A percentile compares a stretch with the other conserved stretches of the same genome.
These are phyloP conservation scores for Pleurotus eryngii DNA, from an alignment of 768 basidiomycete species.

Conservation along the genomic window DNA sequence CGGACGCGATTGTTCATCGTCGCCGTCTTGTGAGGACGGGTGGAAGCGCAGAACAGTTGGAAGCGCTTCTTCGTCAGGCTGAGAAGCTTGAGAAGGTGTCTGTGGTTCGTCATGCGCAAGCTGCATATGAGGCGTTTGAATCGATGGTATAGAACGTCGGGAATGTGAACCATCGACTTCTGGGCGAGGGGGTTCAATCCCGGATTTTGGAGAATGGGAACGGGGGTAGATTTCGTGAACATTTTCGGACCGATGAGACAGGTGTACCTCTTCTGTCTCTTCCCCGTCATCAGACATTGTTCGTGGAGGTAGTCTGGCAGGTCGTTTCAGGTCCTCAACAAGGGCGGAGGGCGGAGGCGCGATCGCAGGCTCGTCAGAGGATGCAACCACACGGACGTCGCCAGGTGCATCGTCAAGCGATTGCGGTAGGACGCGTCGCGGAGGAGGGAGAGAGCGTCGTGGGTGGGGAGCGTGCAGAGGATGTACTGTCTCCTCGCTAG, in stretches of 20 bases:
- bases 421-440: slow-evolving; percentile 12
- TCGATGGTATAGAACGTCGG: not conserved
- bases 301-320: not conserved
- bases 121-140: slow-evolving; percentile 6
- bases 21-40: slow-evolving; percentile 1
- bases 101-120: not conserved
- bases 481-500: not conserved
- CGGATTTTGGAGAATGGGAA: not conserved
- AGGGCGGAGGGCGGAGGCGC: not conserved
- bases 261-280: not conserved
- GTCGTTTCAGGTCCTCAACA: not conserved
- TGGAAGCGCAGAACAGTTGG: slow-evolving; percentile 26
- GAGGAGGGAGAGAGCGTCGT: slow-evolving; percentile 18
- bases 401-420: slow-evolving; percentile 6
- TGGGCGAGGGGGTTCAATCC: not conserved
- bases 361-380: not conserved
- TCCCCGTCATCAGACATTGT: not conserved
- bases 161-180: not conserved
- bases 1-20: not conserved
- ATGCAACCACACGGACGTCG: slow-evolving; percentile 7
- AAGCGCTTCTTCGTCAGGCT: slow-evolving; percentile 27
- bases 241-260: not conserved
- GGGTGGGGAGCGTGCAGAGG: slow-evolving; percentile 1
- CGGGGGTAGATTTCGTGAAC: not conserved
- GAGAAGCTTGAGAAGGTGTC: slow-evolving; percentile 3